Conservation (phyloP, 768 basidiomycete species). For the Lactifluus echinatus region DNA sequence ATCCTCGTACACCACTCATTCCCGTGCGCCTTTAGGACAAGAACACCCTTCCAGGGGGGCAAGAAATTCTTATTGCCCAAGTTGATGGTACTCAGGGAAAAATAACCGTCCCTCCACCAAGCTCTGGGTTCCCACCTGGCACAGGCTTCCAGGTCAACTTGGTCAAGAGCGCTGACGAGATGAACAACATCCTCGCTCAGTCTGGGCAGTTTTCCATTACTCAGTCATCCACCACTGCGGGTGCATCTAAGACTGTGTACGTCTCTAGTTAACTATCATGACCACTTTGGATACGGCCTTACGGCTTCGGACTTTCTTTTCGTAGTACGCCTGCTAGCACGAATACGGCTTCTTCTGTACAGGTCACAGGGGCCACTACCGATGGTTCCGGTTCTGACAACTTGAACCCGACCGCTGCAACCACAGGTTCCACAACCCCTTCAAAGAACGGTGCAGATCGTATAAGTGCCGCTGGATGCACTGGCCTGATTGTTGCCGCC, state of each 20-base stretch:
- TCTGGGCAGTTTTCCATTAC: constrained; percentile 52
- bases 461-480: constrained; percentile 2
- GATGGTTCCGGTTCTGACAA: neutral
- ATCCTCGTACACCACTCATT: neutral
- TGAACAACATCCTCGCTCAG: constrained; percentile 58
- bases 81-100: constrained; percentile 41
- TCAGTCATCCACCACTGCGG: constrained; percentile 15
- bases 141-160: constrained; percentile 64
- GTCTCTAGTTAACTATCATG: neutral
- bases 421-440: constrained; percentile 7
- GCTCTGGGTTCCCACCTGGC: constrained; percentile 58
- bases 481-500: constrained; percentile 5
- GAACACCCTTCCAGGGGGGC: constrained; percentile 27
- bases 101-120: constrained; percentile 43
- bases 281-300: neutral
- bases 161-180: constrained; percentile 38
- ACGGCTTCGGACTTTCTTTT: neutral
- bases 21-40: constrained; percentile 18
- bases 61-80: constrained; percentile 45
- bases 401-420: constrained; percentile 8
- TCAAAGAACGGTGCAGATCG: constrained; percentile 9
- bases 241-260: neutral
- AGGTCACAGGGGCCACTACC: neutral
- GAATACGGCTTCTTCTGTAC: neutral
- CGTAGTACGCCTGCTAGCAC: neutral